A percentile compares a stretch with the other conserved stretches of the same genome.
Conservation (phyloP, 805 yeast species). For the Sugiyamaella americana region DNA sequence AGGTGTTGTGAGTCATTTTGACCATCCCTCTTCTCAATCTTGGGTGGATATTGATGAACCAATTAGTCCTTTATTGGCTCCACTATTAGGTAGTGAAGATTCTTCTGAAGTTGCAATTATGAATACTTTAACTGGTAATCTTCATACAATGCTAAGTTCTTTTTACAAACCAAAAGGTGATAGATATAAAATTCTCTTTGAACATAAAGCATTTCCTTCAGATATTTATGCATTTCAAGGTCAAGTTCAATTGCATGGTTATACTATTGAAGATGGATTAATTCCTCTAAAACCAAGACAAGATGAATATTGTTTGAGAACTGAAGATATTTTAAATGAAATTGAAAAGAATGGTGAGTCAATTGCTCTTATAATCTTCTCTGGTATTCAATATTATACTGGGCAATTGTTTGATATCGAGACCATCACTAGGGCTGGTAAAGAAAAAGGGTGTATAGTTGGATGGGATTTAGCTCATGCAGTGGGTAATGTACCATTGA, state of each 20-base stretch:
- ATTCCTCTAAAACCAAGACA: conserved; percentile 58
- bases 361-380: conserved; percentile 67
- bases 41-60: conserved; percentile 89
- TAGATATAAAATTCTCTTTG: conserved; percentile 70
- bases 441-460: conserved; percentile 42
- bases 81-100: conserved; percentile 66
- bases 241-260: conserved; percentile 58
- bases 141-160: conserved; percentile 65
- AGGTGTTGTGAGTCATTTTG: conserved; percentile 82
- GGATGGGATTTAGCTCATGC: conserved; percentile 98
- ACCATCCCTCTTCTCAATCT: conserved; percentile 36
- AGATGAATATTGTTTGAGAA: conserved; percentile 51
- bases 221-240: conserved; percentile 82
- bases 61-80: conserved; percentile 58
- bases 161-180: conserved; percentile 59
- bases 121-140: conserved; percentile 79
- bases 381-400: conserved; percentile 88
- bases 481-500: conserved; percentile 74
- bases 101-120: conserved; percentile 74
- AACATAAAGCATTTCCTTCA: conserved; percentile 85
- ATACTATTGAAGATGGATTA: conserved; percentile 47
- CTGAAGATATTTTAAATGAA: conserved; percentile 53
- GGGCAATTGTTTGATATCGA: conserved; percentile 81
- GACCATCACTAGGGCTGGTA: conserved; percentile 60
- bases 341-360: conserved; percentile 54